Base-by-base conservation (phyloP, 179 eudicot genomes). In the Beta corolliflora region DNA sequence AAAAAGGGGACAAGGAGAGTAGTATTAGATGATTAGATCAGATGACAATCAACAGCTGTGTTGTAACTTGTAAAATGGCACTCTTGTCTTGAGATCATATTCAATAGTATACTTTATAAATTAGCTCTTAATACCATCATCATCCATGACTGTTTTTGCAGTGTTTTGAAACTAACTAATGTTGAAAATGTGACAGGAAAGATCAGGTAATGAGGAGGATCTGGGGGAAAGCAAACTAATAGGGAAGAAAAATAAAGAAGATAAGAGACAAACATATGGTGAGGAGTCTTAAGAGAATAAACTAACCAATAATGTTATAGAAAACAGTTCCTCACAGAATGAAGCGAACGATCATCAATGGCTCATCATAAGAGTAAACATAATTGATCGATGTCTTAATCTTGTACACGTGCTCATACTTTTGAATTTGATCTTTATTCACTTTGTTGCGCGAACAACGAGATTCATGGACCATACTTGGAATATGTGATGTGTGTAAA, bases 131-230 rank as follows among this genome's bases (percentile, higher is more conserved):
- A 5, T 10, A 3, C 31, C 19, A 12, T 2, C 12, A 9, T 29
- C 7, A 23, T 13, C 9, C 5, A 9, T 18, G 54, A 5, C 29
- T 15, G 5, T 31, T 29, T 54, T n/a, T 4, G 8, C 18, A 44
- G 19, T 31, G 21, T 66, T 31, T 11, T 55, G 1, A 6, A 45
- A 60, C 69, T 15, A 55, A 46, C 64, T 25, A 5, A 55, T 13
- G 13, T 23, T 29, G 6, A 63, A 63, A 11, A 50, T 75, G 1
- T 81, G 61, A 60, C 76, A 81, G 83, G 79, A 56, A 68, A 81
- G 55, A 66, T 25, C 78, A 66, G 9, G 14, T 54, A 61, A 64
- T 5, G 83, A 75, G 23, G 83, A 58, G 9, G 61, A 68, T 5
- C 60, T 14, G 9, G 67, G 21, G 45, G 80, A 81, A 67, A 68